Conservation (phyloP, 345 rosid species). For the Sonneratia alba region DNA sequence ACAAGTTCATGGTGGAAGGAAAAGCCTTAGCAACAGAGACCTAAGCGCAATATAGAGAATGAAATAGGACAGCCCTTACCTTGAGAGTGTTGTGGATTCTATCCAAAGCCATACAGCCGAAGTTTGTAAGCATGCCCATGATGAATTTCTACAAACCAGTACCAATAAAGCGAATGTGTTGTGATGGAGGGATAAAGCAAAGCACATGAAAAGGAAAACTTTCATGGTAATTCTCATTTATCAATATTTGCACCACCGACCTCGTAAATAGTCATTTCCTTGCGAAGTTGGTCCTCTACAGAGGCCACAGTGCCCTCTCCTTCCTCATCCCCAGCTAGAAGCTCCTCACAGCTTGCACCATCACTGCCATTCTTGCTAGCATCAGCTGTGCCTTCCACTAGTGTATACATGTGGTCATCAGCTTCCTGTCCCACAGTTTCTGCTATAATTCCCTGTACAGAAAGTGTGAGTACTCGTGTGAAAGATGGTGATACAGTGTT, state of each 20-base stretch:
- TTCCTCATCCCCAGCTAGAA: conserved; percentile 72
- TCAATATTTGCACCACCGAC: conserved; percentile 20
- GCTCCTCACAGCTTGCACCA: conserved; percentile 40
- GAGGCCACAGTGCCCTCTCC: conserved; percentile 66
- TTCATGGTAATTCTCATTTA: neutral
- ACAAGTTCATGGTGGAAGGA: conserved; percentile 1
- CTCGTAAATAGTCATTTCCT: conserved; percentile 92
- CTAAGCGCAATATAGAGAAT: neutral
- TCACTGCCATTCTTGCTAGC: conserved; percentile 44
- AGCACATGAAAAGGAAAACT: neutral
- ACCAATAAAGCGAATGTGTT: conserved; percentile 2
- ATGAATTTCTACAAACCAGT: conserved; percentile 64
- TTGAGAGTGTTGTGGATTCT: conserved; percentile 87
- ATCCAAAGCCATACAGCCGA: conserved; percentile 83
- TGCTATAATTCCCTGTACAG: conserved; percentile 62
- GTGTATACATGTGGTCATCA: conserved; percentile 39
- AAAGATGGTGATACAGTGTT: neutral
- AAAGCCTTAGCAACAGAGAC: neutral
- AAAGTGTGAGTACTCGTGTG: conserved; percentile 3
- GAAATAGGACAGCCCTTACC: conserved; percentile 29
- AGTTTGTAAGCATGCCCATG: conserved; percentile 92
- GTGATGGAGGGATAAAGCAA: neutral
- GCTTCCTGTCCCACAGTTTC: conserved; percentile 53
- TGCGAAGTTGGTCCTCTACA: conserved; percentile 75
- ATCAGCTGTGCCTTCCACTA: conserved; percentile 58